Base-by-base conservation (phyloP, 2,329 filamentous ascomycete species). In the Alternaria triticimaculans region DNA sequence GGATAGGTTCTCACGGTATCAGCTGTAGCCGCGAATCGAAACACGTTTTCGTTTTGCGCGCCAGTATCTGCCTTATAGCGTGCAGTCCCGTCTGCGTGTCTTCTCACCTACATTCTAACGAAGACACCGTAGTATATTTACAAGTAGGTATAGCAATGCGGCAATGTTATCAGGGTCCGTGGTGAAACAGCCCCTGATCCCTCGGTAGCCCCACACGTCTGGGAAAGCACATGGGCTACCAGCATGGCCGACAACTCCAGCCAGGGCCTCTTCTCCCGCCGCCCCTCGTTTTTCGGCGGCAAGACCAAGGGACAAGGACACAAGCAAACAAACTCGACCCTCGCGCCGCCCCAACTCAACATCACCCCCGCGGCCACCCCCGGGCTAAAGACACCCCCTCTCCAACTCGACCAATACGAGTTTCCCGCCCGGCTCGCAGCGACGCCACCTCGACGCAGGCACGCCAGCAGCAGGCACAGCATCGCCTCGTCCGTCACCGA, bases 401-500 rank as follows among this genome's bases (percentile, higher is more conserved):
- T 45, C 37, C 43, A 60, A 18, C 44, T 67, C 60, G 61, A 58
- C 74, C 71, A 72, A 68, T 73, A 67, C 73, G 67, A 68, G 7
- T 54, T 60, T 28, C 64, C 67, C 48, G 56, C 64, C 26, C 72
- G 64, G 58, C 63, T 55, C 30, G 68, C 68, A 14, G 44, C 71
- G 12, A 72, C 75, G 67, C 74, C 77, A 44, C 75, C 70, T 20
- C 69, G 68, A 59, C 75, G 69, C 68, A 73, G 63, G 18, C 71
- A 72, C 59, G 49, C 66, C 33, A 73, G 72, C 30, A 73, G 72
- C 62, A 70, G 76, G 26, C 77, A 78, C 65, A 76, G 72, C 72
- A 73, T 79, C 63, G 76, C 77, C 23, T 70, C 68, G 25, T 77
- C 74, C 18, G 76, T 81, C 43, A 74, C 76, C 20, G 81, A 82